A percentile compares a stretch with the other conserved stretches of the same genome.
Evolutionary conservation across 129 eudicot genomes (phyloP).

Genomic region (Flaveria sonorensis): DNA sequence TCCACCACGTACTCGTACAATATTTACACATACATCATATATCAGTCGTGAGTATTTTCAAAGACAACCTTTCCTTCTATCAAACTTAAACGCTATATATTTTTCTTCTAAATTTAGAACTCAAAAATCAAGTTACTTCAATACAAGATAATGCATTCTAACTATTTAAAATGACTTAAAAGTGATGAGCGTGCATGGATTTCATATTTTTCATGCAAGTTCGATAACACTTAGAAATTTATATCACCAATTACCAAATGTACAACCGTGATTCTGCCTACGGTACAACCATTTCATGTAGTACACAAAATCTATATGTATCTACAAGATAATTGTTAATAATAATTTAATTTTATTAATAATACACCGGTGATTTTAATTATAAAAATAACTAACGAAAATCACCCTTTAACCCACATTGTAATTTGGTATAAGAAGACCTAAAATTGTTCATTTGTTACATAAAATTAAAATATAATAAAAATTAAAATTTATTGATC

Average conservation of each 20-base stretch:
- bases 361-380: constrained; percentile 29
- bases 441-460: constrained; percentile 18
- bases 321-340: constrained; percentile 2
- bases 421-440: constrained; percentile 4
- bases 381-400: constrained; percentile 31
- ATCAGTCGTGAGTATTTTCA: too few species aligned
- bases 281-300: constrained; percentile 5
- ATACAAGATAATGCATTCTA: not conserved
- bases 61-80: not conserved
- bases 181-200: constrained; percentile 27
- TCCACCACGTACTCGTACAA: too few species aligned
- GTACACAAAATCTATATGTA: not conserved
- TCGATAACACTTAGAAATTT: not conserved
- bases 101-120: not conserved
- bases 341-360: not conserved
- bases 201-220: constrained; percentile 34
- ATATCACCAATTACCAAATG: not conserved
- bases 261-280: not conserved
- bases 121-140: constrained; percentile 1
- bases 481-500: constrained; percentile 34
- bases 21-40: too few species aligned
- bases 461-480: constrained; percentile 15
- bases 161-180: not conserved
- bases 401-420: constrained; percentile 34
- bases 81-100: not conserved